Evolutionary conservation across 116 monocot genomes (phyloP), one percentile per base, ranked within the genome.

Genomic region (Cymodocea nodosa): DNA sequence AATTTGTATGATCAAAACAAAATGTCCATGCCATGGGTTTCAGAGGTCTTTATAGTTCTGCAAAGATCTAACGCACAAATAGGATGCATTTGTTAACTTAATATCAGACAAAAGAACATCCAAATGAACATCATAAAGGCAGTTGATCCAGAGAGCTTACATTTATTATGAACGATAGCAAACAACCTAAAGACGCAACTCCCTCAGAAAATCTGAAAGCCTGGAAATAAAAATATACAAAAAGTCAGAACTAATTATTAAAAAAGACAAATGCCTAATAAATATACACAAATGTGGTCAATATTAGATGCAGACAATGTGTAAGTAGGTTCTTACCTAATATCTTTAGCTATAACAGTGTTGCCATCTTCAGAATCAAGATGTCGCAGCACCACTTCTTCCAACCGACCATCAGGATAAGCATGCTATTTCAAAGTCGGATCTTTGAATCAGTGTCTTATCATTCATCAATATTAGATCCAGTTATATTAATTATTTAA

Each of bases 331-430:
- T n/a, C 20, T 12, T 44, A 95, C 95, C 95, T 90, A 50, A 87
- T 80, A 71, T 90, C 75, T 66, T 87, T 95, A 15, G 85, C 87
- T 68, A 95, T 95, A 69, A 95, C 79, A 63, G 85, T 85, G 20
- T 74, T 83, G 52, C 90, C 95, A 70, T 95, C 95, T 69, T 90
- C 90, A 62, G 90, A 73, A 78, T 78, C 81, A 70, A 95, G 87
- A 77, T 95, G 95, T 15, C 90, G 76, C 49, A 95, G 65, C 24
- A 78, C 79, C 55, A 90, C 90, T 78, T 95, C 81, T 79, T 95
- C 95, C 68, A 95, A 52, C 48, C 81, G 81, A 55, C 95, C 95
- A 80, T 95, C 95, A 64, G 85, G 81, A 52, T 85, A 95, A 14
- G 87, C 95, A 87, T 95, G 95, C 95, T 95, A 52, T 58, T 35